phyloP scores from a whole-genome alignment of 805 yeast species.

The Brettanomyces bruxellensis region DNA sequence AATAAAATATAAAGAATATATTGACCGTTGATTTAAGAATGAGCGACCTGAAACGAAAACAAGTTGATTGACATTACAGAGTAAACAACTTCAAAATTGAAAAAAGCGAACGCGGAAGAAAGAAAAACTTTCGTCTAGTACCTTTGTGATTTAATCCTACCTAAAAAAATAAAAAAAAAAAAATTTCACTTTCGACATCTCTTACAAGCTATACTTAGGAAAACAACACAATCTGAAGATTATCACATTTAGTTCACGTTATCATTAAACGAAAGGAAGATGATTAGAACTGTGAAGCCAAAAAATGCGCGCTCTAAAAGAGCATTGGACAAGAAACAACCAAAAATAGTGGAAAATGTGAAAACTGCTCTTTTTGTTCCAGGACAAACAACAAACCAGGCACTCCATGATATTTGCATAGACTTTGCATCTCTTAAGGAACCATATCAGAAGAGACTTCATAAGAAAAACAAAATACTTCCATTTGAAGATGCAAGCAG shows the following conservation, averaged over 20 bases:
- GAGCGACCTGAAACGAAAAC: no score
- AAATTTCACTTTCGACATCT: no score
- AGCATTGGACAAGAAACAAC: slow-evolving; percentile 80
- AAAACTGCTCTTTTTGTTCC: slow-evolving; percentile 89
- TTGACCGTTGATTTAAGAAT: no score
- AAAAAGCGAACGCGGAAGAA: no score
- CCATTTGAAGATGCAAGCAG: slow-evolving; percentile 88
- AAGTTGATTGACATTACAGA: no score
- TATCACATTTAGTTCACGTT: no score
- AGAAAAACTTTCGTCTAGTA: no score
- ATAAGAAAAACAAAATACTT: slow-evolving; percentile 77
- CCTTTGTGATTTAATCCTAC: no score
- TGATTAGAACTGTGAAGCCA: slow-evolving; percentile 59
- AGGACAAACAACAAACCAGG: slow-evolving; percentile 70
- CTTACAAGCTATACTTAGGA: no score
- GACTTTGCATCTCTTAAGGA: slow-evolving; percentile 86
- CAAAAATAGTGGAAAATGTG: slow-evolving; percentile 82
- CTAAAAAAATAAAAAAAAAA: neutral
- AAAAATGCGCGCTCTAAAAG: slow-evolving; percentile 94
- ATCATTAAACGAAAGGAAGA: slow-evolving; percentile 3
- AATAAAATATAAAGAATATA: no score
- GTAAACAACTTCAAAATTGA: no score
- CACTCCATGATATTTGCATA: slow-evolving; percentile 80
- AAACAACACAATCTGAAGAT: no score
- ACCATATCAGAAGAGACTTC: slow-evolving; percentile 81